Conservation (phyloP, 768 basidiomycete genomes). For the Suillus alpinus region DNA sequence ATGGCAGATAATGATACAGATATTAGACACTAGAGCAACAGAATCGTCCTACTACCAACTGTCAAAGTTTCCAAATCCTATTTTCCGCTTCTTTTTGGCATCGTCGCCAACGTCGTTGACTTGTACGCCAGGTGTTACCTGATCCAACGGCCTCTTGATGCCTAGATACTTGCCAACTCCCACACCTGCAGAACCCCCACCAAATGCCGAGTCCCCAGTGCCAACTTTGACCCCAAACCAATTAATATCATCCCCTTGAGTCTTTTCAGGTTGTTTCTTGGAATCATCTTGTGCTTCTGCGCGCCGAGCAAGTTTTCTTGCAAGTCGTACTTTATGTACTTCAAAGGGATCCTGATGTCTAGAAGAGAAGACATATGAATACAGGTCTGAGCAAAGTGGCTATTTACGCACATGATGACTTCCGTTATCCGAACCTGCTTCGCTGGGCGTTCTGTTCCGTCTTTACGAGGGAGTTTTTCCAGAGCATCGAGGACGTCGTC, state of each 20-base stretch:
- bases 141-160: constrained; percentile 44
- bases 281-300: constrained; percentile 31
- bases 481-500: constrained; percentile 85
- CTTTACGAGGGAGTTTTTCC: constrained; percentile 77
- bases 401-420: constrained; percentile 69
- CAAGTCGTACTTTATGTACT: constrained; percentile 80
- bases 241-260: constrained; percentile 67
- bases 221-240: constrained; percentile 92
- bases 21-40: background rate
- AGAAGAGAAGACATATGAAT: constrained; percentile 10
- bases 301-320: constrained; percentile 63
- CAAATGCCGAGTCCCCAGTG: constrained; percentile 32
- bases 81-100: constrained; percentile 73
- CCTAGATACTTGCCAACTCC: constrained; percentile 82
- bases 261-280: constrained; percentile 42
- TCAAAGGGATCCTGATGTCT: constrained; percentile 96
- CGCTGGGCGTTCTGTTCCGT: constrained; percentile 82
- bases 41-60: constrained; percentile 52
- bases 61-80: constrained; percentile 91
- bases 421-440: constrained; percentile 86
- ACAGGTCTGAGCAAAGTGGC: background rate
- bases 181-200: constrained; percentile 26
- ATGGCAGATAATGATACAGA: background rate
- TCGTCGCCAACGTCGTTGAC: constrained; percentile 36
- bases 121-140: constrained; percentile 11